Percentiles rank a stretch among this genome's conserved stretches.
These are phyloP conservation scores for Trametes cubensis DNA, from an alignment of 768 basidiomycete genomes.

Conservation along the genomic window DNA sequence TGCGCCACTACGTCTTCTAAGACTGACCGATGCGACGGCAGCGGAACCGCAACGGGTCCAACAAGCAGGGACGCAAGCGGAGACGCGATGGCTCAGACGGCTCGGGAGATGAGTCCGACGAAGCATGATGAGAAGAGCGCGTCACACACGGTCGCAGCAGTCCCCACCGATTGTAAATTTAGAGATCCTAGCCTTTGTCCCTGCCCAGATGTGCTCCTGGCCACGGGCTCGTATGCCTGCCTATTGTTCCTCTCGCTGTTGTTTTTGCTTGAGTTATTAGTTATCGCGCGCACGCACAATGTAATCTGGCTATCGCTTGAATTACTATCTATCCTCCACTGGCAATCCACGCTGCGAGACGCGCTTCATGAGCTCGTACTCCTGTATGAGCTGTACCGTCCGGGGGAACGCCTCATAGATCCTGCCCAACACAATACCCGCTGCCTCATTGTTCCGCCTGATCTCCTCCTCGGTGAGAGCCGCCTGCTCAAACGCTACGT, in stretches of 20 bases:
- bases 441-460: constrained; percentile 34
- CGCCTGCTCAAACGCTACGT: constrained; percentile 25
- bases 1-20: constrained; percentile 26
- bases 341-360: constrained; percentile 5
- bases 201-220: background rate
- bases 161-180: constrained; percentile 22
- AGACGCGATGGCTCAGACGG: constrained; percentile 64
- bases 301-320: constrained; percentile 20
- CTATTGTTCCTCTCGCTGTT: constrained; percentile 1
- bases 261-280: constrained; percentile 23
- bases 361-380: constrained; percentile 29
- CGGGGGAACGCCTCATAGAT: constrained; percentile 57
- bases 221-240: constrained; percentile 15
- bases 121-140: constrained; percentile 33
- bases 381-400: constrained; percentile 36
- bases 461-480: constrained; percentile 30
- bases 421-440: constrained; percentile 44
- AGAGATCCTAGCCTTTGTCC: constrained; percentile 11
- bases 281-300: constrained; percentile 17
- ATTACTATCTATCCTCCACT: constrained; percentile 17
- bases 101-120: constrained; percentile 74
- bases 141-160: constrained; percentile 6
- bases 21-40: constrained; percentile 33
- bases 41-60: constrained; percentile 82
- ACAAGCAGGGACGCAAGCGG: constrained; percentile 58